Conservation (phyloP, 1,139 yeast species). For the Diutina neorugosa region DNA sequence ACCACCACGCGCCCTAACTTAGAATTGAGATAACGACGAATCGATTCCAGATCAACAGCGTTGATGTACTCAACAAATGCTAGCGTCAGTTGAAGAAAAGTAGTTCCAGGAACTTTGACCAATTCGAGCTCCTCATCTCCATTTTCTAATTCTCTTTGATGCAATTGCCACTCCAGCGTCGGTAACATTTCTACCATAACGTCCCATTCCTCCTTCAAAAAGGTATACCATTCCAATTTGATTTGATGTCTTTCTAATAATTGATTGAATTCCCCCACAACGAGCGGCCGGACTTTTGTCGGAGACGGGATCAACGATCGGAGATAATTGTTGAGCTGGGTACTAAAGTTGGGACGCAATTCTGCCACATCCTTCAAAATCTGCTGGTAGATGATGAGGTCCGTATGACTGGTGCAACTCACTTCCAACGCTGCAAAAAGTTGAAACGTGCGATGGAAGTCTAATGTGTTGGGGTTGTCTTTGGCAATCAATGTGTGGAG, state of each 20-base stretch:
- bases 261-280: background rate
- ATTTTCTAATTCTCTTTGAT: background rate
- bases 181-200: background rate
- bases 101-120: background rate
- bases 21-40: background rate
- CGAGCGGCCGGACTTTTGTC: background rate
- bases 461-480: background rate
- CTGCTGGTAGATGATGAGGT: background rate
- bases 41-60: background rate
- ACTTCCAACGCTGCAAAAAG: background rate
- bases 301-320: background rate
- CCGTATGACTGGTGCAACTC: background rate
- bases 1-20: background rate
- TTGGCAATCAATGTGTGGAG: background rate
- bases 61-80: background rate
- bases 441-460: background rate
- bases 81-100: background rate
- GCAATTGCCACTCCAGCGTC: background rate
- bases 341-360: background rate
- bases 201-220: background rate
- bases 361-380: background rate
- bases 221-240: background rate
- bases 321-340: background rate
- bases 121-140: background rate
- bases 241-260: background rate